Base-by-base conservation (phyloP, 192 early-diverging fungal genomes). In the Phlyctochytrium planicorne region DNA sequence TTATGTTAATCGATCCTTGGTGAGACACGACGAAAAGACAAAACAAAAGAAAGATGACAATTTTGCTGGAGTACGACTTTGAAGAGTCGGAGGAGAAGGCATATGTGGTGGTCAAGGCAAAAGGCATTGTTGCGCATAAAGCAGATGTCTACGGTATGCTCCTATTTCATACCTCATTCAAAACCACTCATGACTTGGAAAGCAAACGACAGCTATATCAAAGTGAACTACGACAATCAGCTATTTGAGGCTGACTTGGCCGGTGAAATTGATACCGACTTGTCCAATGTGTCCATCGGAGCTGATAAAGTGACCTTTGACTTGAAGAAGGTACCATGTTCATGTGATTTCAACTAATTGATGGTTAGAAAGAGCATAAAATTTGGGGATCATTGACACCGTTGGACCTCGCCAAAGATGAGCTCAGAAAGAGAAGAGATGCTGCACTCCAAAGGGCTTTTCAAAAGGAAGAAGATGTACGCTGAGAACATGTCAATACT, bases 231-330 rank as follows among this genome's bases (percentile, higher is more conserved):
- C 61, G 66, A 75, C 14, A 80, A 78, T 34, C 82, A 76, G 57
- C 76, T 85, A 35, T 85, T 83, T 60, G 84, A 85, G 70, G 67
- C 80, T 17, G 80, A 85, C 68, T 36, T 85, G 14, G 31, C 31
- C 17, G 67, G 64, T 24, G 27, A 30, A 23, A 66, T 85, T 10
- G 75, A 81, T 47, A 33, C 67, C 23, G 66, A 71, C 31, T 60
- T 68, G 14, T 78, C 80, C 34, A 62, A 69, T 29, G 75, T 75
- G 27, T 67, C 67, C 0, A 59, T 84, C 60, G 83, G 76, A 12
- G 62, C 72, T 36, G 76, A 74, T 4, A 62, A 64, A 35, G 76
- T 74, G 2, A 75, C 65, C 50, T 75, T 82, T 31, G 66, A 70
- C 27, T 34, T 84, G 40, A 65, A 71, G 16, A 84, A 84, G 76